Evolutionary conservation across 208 protist species (phyloP), one percentile per base, ranked within the genome.

Genomic region (Trypanosomatidae sp.): DNA sequence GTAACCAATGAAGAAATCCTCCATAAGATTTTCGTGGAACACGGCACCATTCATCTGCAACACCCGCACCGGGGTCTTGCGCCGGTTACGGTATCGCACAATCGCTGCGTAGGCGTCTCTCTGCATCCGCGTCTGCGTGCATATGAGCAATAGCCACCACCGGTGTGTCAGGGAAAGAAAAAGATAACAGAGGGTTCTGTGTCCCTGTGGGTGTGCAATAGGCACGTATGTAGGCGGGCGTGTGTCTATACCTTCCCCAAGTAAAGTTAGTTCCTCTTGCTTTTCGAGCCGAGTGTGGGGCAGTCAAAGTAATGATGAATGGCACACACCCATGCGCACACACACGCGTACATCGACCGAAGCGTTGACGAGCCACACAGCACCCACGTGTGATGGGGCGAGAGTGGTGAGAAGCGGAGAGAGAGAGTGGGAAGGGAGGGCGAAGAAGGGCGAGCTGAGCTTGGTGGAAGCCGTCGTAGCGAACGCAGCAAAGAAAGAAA

Each of bases 61-160:
- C 49, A 94, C 88, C n/a, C 84, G 50, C 33, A 94, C 36, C 12
- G 85, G 84, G 28, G 91, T 60, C 66, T 85, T 90, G 17, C 78
- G 73, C 69, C 83, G 84, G 59, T 91, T 80, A 1, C 84, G 75
- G 69, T 88, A 87, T 17, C 66, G 65, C 41, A 92, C 76, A 28
- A 97, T 80, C 36, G 83, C 72, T 13, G 90, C 87, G 71, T 69
- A 97, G 33, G 85, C 80, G 69, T 97, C 93, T 15, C 93, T 84
- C 67, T 95, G 91, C 93, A 97, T 95, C 5, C 39, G 19, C 39
- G 25, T 25, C 8, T 56, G 3, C 70, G 36, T 59, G 15, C n/a
- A 39, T 33, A 9, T 2, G 13, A 39, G 28, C 25, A 22, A 60
- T 60, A 22, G 47, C 2, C 47, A 50, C 15, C 47, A 3, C 15